These are phyloP conservation scores for Cetraspora pellucida DNA, from an alignment of 192 early-diverging fungal genomes.

Conservation along the genomic window DNA sequence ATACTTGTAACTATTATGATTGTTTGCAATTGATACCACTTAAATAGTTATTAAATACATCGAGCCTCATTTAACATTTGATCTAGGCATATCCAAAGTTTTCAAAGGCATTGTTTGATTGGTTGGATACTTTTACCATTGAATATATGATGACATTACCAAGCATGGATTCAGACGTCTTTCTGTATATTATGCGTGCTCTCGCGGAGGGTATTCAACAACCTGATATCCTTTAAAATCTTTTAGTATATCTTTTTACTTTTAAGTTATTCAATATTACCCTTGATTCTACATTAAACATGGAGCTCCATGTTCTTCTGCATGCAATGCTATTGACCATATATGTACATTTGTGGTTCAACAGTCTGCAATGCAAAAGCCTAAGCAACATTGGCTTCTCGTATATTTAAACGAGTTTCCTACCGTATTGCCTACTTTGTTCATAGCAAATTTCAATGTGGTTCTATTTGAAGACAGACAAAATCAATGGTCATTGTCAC, in stretches of 20 bases:
- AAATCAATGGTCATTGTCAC: constrained; percentile 82
- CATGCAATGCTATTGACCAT: constrained; percentile 74
- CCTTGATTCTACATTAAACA: constrained; percentile 35
- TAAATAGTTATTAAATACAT: neutral
- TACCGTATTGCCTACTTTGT: constrained; percentile 65
- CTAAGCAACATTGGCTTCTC: constrained; percentile 58
- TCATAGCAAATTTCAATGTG: constrained; percentile 69
- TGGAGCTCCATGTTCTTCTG: constrained; percentile 51
- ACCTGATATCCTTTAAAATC: constrained; percentile 48
- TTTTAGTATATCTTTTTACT: neutral
- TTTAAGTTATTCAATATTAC: neutral
- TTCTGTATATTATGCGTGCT: constrained; percentile 76
- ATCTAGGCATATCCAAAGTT: constrained; percentile 63
- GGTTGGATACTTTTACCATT: constrained; percentile 72
- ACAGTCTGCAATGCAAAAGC: constrained; percentile 40
- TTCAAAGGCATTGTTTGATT: constrained; percentile 57
- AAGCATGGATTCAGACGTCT: constrained; percentile 54
- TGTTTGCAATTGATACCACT: neutral
- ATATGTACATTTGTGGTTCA: constrained; percentile 70
- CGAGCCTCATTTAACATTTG: neutral
- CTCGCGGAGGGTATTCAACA: constrained; percentile 71
- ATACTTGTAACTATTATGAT: constrained; percentile 61
- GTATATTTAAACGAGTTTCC: constrained; percentile 56
- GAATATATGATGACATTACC: constrained; percentile 68
- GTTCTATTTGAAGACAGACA: constrained; percentile 79